Evolutionary conservation across 2,329 filamentous ascomycete genomes (phyloP), one percentile per base, ranked within the genome.

Genomic region (Ceratocystis alfenasii): DNA sequence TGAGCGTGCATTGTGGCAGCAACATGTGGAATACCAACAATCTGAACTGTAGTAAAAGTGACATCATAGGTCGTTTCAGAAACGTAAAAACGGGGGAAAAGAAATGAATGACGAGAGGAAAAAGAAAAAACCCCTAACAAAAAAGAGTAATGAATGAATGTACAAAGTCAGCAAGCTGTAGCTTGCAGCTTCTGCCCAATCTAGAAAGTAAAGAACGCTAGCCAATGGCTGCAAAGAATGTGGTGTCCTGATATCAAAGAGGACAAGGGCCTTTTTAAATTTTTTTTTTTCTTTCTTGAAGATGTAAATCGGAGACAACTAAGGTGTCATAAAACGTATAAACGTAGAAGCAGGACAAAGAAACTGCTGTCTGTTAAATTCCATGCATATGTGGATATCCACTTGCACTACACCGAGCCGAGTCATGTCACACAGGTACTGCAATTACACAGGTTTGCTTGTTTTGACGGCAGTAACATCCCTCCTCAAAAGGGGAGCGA

Each of bases 361-460:
- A 7, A 53, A 22, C n/a, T 20, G 22, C n/a, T 8, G n/a, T 53
- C n/a, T 36, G 15, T 59, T n/a, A 20, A 8, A 59, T 59, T 28
- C 30, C 12, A 59, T 59, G 28, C 28, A 30, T 8, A 30, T 59
- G 55, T 36, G 28, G 28, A 28, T 59, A 30, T 15, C 55, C 30
- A 59, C 55, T 59, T 59, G 48, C 48, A 53, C 55, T 33, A 36
- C 55, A 33, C 55, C 55, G 55, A 20, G 28, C 15, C 28, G 55
- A 59, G 55, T 36, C 55, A 59, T 59, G 55, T 59, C 12, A 59
- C 25, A 59, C 55, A 22, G 22, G 28, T 10, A 59, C 55, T 36
- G 55, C 55, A 59, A 59, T 59, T 59, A 59, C 55, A 59, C 55
- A 53, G 55, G 28, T 28, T 57, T 57, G 53, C 55, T 59, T 59